A percentile compares a stretch with the other conserved stretches of the same genome.
phyloP scores from a whole-genome alignment of 768 basidiomycete species.

The Mycena venus region DNA sequence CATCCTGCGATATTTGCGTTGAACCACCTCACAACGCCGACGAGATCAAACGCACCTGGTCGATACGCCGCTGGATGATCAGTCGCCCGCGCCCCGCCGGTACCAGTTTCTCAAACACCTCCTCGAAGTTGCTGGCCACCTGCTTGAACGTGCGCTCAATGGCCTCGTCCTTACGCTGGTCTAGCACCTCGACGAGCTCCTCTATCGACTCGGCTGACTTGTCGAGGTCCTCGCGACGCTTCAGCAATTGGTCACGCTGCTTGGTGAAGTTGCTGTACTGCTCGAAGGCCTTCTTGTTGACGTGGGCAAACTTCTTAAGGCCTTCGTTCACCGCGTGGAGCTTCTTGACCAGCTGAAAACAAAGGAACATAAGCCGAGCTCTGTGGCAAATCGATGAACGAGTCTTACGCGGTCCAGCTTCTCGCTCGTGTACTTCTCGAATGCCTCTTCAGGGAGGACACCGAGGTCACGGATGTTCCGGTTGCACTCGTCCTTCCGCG shows the following conservation, averaged over 20 bases:
- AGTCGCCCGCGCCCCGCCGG: constrained; percentile 92
- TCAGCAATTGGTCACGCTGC: constrained; percentile 91
- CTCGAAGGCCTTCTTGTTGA: constrained; percentile 99
- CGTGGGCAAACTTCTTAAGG: constrained; percentile 96
- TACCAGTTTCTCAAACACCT: constrained; percentile 96
- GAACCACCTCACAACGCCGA: neutral
- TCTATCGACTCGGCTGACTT: constrained; percentile 91
- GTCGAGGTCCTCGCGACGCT: constrained; percentile 92
- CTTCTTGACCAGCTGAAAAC: constrained; percentile 86
- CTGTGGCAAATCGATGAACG: neutral
- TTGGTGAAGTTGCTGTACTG: constrained; percentile 99
- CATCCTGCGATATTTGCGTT: constrained; percentile 61
- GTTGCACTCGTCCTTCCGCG: constrained; percentile 94
- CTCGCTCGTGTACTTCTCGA: constrained; percentile 92
- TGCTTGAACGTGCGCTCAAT: constrained; percentile 99
- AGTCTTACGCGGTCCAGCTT: constrained; percentile 85
- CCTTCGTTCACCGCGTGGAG: constrained; percentile 94
- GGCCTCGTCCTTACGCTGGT: constrained; percentile 98
- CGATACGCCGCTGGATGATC: constrained; percentile 93
- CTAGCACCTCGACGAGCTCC: constrained; percentile 92
- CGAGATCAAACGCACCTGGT: constrained; percentile 67
- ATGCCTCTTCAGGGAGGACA: constrained; percentile 96
- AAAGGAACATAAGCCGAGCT: constrained; percentile 6
- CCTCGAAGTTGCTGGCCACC: constrained; percentile 96
- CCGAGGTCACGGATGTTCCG: constrained; percentile 96